Conservation (phyloP, 129 eudicot species). For the Chrysanthemum lavandulifolium region DNA sequence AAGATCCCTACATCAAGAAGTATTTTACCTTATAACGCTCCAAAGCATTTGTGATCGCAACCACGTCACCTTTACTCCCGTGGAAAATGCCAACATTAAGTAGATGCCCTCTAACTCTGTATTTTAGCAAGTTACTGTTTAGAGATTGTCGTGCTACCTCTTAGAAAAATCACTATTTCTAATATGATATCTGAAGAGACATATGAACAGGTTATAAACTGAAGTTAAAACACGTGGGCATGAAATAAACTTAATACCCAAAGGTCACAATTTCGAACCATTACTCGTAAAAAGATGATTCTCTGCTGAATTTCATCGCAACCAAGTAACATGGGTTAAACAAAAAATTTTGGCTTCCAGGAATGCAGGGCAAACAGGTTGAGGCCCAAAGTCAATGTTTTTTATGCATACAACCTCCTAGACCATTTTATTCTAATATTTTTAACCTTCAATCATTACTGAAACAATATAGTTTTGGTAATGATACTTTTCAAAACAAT, state of each 20-base stretch:
- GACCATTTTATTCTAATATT: no score
- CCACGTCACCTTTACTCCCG: constrained; percentile 56
- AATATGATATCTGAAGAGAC: constrained; percentile 40
- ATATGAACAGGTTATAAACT: not conserved
- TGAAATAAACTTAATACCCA: not conserved
- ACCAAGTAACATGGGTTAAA: not conserved
- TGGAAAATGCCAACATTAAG: constrained; percentile 73
- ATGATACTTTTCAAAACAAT: no score
- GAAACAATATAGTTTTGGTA: no score
- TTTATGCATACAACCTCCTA: no score
- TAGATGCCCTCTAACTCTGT: constrained; percentile 64
- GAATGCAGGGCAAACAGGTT: not conserved
- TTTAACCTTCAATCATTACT: no score
- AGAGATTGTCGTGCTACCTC: constrained; percentile 57
- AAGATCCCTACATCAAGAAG: no score
- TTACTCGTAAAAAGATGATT: not conserved
- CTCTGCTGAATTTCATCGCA: not conserved
- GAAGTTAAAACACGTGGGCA: not conserved
- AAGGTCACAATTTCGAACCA: not conserved
- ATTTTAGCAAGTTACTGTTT: constrained; percentile 53
- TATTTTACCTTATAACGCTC: constrained; percentile 52
- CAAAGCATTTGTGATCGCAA: constrained; percentile 63
- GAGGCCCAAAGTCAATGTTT: not conserved
- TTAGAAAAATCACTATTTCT: constrained; percentile 47
- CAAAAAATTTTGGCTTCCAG: not conserved